phyloP scores from a whole-genome alignment of 306 rosid species.

The Quercus berberidifolia region DNA sequence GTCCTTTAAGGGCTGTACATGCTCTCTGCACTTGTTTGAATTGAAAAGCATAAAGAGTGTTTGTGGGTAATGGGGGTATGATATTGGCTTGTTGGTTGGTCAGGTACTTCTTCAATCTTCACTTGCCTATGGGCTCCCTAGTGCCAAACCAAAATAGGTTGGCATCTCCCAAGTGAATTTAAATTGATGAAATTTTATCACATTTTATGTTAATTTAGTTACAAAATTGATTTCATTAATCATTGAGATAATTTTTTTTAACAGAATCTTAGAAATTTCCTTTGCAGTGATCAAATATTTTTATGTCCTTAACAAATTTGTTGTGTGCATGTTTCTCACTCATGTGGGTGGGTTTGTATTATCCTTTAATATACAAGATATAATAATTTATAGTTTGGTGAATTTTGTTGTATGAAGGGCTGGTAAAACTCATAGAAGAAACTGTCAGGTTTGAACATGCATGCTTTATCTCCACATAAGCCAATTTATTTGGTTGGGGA shows the following conservation, averaged over 20 bases:
- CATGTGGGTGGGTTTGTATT: not conserved
- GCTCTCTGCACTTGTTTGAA: not conserved
- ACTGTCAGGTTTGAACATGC: constrained; percentile 62
- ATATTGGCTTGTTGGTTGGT: not conserved
- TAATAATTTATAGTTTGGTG: constrained; percentile 1
- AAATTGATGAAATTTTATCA: too few relatives aligned
- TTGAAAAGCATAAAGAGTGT: not conserved
- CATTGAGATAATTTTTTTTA: not conserved
- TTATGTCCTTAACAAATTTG: not conserved
- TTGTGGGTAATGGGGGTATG: too few relatives aligned
- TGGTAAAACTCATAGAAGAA: constrained; percentile 84
- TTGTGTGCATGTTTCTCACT: not conserved
- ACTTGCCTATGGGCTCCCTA: not conserved
- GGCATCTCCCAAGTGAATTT: not conserved
- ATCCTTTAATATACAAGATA: not conserved
- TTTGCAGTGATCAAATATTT: not conserved
- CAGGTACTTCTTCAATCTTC: not conserved
- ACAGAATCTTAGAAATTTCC: not conserved
- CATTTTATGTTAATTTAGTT: too few relatives aligned
- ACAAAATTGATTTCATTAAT: not conserved
- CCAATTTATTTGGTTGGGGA: constrained; percentile 94
- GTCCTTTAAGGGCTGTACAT: not conserved
- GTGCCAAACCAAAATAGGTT: not conserved
- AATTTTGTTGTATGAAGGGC: constrained; percentile 40
- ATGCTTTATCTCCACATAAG: constrained; percentile 62